Evolutionary conservation across 2,329 filamentous ascomycete genomes (phyloP), one percentile per base, ranked within the genome.

Genomic region (Rugonectria rugulosa): DNA sequence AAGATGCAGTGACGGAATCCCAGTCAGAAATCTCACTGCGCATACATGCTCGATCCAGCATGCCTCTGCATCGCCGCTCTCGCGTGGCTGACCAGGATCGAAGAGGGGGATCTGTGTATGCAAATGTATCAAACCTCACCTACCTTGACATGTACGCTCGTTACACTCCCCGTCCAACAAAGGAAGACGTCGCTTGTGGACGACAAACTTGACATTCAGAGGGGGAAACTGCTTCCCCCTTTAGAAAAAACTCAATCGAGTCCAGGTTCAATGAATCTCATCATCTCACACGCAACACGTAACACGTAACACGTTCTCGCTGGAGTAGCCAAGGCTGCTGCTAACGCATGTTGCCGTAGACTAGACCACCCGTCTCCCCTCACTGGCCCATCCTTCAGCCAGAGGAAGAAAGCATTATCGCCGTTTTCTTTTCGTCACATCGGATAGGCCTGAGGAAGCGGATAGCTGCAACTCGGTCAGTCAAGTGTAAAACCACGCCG

Each of bases 41-140:
- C 29, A 21, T 51, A 51, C 48, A 51, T 51, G 48, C 43, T 51
- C 48, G 48, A 51, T 51, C 48, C 37, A 51, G 14, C 48, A 51
- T 53, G 51, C 5, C 37, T n/a, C 38, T 42, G 42, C 36, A 53
- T 34, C 36, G 27, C 42, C 46, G 23, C 26, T 26, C 42, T 53
- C 51, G 37, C 51, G 43, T 53, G 51, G 51, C 29, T 15, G 43
- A 47, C 50, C 27, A 46, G 50, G 43, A 42, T 21, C 37, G 8
- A 21, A 24, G 19, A 38, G 19, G 11, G 26, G n/a, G n/a, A n/a
- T n/a, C n/a, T n/a, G n/a, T n/a, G n/a, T n/a, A n/a, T n/a, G n/a
- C n/a, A 27, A 6, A 11, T 27, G 11, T 27, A 11, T 27, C 6
- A 11, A 27, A 27, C 26, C 26, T 27, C 26, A 6, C 11, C 26